Evolutionary conservation across 228 moss, liverwort and hornwort species (phyloP).

Genomic region (Sphagnum magellanicum): DNA sequence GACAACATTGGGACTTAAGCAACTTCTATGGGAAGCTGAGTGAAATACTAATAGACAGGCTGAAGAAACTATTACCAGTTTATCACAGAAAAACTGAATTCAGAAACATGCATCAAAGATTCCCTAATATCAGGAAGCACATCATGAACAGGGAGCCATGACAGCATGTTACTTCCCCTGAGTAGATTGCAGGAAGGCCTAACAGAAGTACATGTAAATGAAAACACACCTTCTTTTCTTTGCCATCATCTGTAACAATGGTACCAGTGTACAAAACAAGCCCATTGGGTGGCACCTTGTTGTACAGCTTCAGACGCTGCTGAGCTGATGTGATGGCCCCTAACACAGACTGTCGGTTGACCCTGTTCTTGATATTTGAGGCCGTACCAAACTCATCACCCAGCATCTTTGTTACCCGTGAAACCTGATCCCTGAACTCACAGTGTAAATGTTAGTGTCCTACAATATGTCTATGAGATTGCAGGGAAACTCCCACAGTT

Average conservation of each 20-base stretch:
- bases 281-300: constrained; percentile 87
- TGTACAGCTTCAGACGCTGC: constrained; percentile 83
- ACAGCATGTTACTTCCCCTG: too few relatives aligned
- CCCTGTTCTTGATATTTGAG: constrained; percentile 90
- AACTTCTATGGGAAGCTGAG: too few relatives aligned
- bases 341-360: constrained; percentile 88
- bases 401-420: constrained; percentile 95
- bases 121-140: too few relatives aligned
- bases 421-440: constrained; percentile 74
- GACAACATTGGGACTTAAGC: too few relatives aligned
- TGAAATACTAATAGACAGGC: too few relatives aligned
- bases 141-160: too few relatives aligned
- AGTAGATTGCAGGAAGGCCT: too few relatives aligned
- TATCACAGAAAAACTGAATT: too few relatives aligned
- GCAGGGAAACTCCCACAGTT: too few relatives aligned
- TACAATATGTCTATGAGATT: too few relatives aligned
- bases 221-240: constrained; percentile 63
- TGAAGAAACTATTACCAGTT: too few relatives aligned
- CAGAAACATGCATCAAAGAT: too few relatives aligned
- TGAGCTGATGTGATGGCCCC: constrained; percentile 93
- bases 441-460: not conserved
- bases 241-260: constrained; percentile 68
- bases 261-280: constrained; percentile 84
- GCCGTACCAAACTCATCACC: constrained; percentile 96
- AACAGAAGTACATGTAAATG: not conserved